Base-by-base conservation (phyloP, 2,329 filamentous ascomycete genomes). In the Fusarium sublunatum region DNA sequence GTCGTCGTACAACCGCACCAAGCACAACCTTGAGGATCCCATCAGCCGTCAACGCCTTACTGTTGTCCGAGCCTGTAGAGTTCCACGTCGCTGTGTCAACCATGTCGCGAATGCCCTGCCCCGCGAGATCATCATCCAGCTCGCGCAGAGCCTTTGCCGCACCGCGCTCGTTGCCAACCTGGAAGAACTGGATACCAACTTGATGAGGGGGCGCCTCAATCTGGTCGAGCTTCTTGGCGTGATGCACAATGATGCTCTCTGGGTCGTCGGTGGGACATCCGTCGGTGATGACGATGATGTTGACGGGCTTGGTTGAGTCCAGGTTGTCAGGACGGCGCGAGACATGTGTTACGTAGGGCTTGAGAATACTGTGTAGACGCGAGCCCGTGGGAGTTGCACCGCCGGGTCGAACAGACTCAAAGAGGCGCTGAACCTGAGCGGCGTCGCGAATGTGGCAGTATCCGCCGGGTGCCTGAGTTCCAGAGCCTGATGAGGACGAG, bases 161-260 rank as follows among this genome's bases (percentile, higher is more conserved):
- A 1, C 76, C 79, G 1, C 78, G 72, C 67, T 96, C 91, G 45
- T 85, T 83, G 53, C 95, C 94, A 40, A 98, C 91, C 77, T 97
- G 94, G 81, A 98, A 96, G 80, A 98, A 98, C 75, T 98, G 94
- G 53, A 98, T 87, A 31, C 94, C 94, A 8, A 97, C 81, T 78
- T 98, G 95, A 81, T 91, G 91, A 1, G 88, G 83, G 5, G 89
- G 87, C 0, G 92, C 92, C 8, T 88, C 83, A 7, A 90, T 74
- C 47, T 76, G 76, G 70, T 95, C 90, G 29, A 98, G 84, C 71
- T 86, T 88, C 74, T 83, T 83, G 0, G 93, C 94, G 1, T 86
- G 81, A 4, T 77, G 75, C 36, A 91, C 79, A 43, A 98, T 87
- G 25, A 88, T 82, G 7, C 81, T 82, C 74, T 93, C 90, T 0